A percentile compares a stretch with the other conserved stretches of the same genome.
These are phyloP conservation scores for Cercospora zeina DNA, from an alignment of 2,329 filamentous ascomycete genomes.

Conservation along the genomic window DNA sequence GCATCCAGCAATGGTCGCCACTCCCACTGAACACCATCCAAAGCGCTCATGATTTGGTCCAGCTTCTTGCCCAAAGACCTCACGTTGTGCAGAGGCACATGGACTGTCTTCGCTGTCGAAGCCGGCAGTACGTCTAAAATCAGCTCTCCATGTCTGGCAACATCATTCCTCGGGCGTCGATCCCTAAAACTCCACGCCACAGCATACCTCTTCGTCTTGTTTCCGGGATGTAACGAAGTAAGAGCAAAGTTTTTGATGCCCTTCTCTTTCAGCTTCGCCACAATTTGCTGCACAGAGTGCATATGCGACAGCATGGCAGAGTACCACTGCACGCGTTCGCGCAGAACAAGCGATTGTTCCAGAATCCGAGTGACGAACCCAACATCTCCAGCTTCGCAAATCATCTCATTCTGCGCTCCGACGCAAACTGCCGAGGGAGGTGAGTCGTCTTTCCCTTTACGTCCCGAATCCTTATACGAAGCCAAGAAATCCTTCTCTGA, in stretches of 20 bases:
- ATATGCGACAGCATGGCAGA: conserved; percentile 87
- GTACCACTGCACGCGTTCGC: conserved; percentile 75
- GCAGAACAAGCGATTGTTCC: conserved; percentile 63
- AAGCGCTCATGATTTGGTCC: conserved; percentile 52
- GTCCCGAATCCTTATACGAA: conserved; percentile 45
- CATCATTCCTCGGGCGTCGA: conserved; percentile 59
- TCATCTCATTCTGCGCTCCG: conserved; percentile 81
- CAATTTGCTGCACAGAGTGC: conserved; percentile 63
- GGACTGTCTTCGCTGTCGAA: conserved; percentile 53
- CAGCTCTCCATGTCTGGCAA: conserved; percentile 37
- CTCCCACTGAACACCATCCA: conserved; percentile 63
- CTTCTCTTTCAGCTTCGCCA: conserved; percentile 57
- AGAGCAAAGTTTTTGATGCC: conserved; percentile 77
- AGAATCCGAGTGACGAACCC: conserved; percentile 72
- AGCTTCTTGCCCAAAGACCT: conserved; percentile 43
- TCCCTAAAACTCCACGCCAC: conserved; percentile 81
- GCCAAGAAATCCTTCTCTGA: conserved; percentile 67
- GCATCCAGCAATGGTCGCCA: conserved; percentile 58
- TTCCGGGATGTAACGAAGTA: conserved; percentile 74
- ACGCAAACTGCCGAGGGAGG: conserved; percentile 70
- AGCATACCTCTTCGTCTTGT: conserved; percentile 79
- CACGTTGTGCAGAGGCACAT: conserved; percentile 34
- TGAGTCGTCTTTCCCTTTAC: conserved; percentile 56
- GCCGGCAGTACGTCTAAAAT: conserved; percentile 42
- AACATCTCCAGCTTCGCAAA: conserved; percentile 70